phyloP scores from a whole-genome alignment of 108 stramenopile species.

The Skeletonema tropicum region DNA sequence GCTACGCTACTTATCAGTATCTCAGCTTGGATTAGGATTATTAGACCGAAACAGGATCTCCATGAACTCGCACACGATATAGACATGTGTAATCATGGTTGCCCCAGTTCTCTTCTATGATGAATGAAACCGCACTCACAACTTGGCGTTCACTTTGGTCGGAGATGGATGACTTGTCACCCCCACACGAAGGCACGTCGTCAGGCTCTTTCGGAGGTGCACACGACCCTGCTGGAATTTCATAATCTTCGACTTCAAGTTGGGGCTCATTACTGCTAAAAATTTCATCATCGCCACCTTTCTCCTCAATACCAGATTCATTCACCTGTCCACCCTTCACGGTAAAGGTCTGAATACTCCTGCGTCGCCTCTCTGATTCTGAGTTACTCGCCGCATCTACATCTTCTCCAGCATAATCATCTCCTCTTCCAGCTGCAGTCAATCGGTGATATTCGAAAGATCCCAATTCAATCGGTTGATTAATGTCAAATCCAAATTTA shows the following conservation, averaged over 20 bases:
- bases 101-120: constrained; percentile 78
- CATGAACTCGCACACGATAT: constrained; percentile 82
- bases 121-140: constrained; percentile 54
- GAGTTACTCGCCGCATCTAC: constrained; percentile 3
- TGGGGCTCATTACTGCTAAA: constrained; percentile 6
- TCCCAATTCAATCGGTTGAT: constrained; percentile 56
- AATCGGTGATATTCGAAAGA: constrained; percentile 56
- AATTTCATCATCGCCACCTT: neutral
- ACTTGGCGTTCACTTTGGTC: constrained; percentile 29
- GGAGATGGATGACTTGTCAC: neutral
- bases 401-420: too few species aligned
- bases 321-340: constrained; percentile 36
- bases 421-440: constrained; percentile 24
- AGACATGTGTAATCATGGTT: constrained; percentile 78
- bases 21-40: too few species aligned
- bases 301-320: neutral
- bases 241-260: constrained; percentile 11
- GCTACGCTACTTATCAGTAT: too few species aligned
- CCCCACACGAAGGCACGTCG: constrained; percentile 31
- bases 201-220: constrained; percentile 32
- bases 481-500: constrained; percentile 62
- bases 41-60: constrained; percentile 27
- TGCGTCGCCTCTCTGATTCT: constrained; percentile 28
- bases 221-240: constrained; percentile 38
- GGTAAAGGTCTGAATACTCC: constrained; percentile 40